Percentiles rank a stretch among this genome's conserved stretches.
Evolutionary conservation across 2,329 filamentous ascomycete species (phyloP).

Genomic region (Cytospora schulzeri): DNA sequence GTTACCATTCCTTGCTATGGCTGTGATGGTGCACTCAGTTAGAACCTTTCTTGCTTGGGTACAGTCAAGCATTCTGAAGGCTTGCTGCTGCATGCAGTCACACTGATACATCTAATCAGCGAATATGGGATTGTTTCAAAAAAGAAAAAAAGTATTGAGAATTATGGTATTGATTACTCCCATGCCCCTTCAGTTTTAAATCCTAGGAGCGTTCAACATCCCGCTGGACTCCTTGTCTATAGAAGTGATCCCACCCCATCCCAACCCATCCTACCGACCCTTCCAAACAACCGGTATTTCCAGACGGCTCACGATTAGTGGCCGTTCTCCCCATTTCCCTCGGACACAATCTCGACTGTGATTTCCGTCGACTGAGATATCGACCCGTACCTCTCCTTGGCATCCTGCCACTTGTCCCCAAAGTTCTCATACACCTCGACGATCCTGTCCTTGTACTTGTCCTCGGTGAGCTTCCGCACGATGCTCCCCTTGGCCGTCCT

Average conservation of each 20-base stretch:
- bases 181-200: too few species aligned
- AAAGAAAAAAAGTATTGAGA: too few species aligned
- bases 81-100: too few species aligned
- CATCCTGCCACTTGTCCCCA: slow-evolving; percentile 31
- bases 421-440: slow-evolving; percentile 25
- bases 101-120: too few species aligned
- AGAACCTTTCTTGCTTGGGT: too few species aligned
- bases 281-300: not conserved
- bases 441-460: slow-evolving; percentile 24
- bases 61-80: too few species aligned
- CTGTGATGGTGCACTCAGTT: too few species aligned
- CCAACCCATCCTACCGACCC: too few species aligned
- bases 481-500: slow-evolving; percentile 31
- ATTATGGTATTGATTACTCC: too few species aligned
- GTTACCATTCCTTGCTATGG: too few species aligned
- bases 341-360: slow-evolving; percentile 17
- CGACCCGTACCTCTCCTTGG: slow-evolving; percentile 27
- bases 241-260: not conserved
- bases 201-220: too few species aligned
- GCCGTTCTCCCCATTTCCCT: not conserved
- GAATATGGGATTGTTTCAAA: too few species aligned
- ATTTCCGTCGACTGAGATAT: slow-evolving; percentile 26
- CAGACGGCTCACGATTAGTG: not conserved
- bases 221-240: not conserved
- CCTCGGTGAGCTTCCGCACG: slow-evolving; percentile 26